Evolutionary conservation across 169 alveolate genomes (phyloP), one percentile per base, ranked within the genome.

Genomic region (Eimeria tenella): DNA sequence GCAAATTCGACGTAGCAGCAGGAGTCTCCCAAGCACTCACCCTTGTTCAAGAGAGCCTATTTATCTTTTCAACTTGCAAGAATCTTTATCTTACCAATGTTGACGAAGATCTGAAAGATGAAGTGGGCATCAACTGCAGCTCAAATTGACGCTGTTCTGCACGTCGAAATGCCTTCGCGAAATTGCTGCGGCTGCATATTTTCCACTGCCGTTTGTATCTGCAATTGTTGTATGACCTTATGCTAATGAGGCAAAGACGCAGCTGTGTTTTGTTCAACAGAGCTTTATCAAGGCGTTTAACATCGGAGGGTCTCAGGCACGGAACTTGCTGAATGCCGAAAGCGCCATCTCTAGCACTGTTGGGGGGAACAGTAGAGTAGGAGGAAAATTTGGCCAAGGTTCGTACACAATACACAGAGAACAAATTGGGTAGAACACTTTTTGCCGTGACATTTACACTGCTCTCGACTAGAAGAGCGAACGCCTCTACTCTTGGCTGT

Each of bases 1-100:
- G 79, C 79, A 19, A 68, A 5, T 68, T 68, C 49, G 79, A 68
- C 79, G 79, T 68, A 9, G 79, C 79, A 17, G 79, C 79, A 68
- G 79, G 52, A 4, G n/a, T 68, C 13, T 17, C 79, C 49, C 42
- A 68, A 17, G 79, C 52, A 31, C 79, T 68, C 52, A 68, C 79
- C 21, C 79, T 68, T 3, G 21, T 68, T n/a, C 79, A 68, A 23
- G 79, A 68, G 21, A 19, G 79, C 31, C 21, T 68, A 23, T 68
- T 68, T 23, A 23, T 68, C 31, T 68, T 68, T 68, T 21, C 79
- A 68, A 68, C 79, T 17, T 68, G 79, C 31, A 68, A 68, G 49
- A 68, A 68, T 23, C 79, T 68, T 5, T 68, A 68, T 23, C 5
- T 68, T 68, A 68, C 79, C 79, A 68, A 9, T 23, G 49, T 68